A percentile compares a stretch with the other conserved stretches of the same genome.
phyloP scores from a whole-genome alignment of 2,329 filamentous ascomycete species.

The Chrysosporium keratinophilum region DNA sequence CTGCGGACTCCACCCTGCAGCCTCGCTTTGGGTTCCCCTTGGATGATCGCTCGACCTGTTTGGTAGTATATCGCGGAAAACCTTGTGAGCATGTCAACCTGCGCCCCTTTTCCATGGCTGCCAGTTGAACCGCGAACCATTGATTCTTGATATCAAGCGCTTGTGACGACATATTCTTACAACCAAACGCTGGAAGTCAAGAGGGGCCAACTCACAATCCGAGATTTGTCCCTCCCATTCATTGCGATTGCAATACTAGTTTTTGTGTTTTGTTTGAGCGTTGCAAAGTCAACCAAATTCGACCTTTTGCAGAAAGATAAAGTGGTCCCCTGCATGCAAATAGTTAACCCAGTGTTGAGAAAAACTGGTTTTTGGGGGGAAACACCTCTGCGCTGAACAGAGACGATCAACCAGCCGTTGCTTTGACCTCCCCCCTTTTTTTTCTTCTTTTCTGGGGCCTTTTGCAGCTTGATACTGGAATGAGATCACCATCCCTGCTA shows the following conservation, averaged over 20 bases:
- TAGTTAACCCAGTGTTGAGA: background rate
- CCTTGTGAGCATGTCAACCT: background rate
- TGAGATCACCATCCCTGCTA: slow-evolving; percentile 8
- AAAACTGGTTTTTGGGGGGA: background rate
- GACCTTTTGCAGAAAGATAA: background rate
- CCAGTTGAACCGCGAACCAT: background rate
- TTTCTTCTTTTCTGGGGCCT: background rate
- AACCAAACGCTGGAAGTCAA: background rate
- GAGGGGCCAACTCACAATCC: background rate
- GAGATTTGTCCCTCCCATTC: background rate
- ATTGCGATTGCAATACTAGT: no score
- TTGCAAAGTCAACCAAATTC: background rate
- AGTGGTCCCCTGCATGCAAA: background rate
- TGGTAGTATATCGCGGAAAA: background rate
- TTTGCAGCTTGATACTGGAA: background rate
- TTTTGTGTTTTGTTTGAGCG: background rate
- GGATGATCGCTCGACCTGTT: background rate
- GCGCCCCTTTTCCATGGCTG: background rate
- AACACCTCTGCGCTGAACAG: background rate
- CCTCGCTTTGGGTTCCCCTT: no score
- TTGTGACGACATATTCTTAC: background rate
- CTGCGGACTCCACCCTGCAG: no score
- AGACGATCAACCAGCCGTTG: background rate
- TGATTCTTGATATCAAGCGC: background rate
- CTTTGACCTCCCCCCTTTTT: background rate